A percentile compares a stretch with the other conserved stretches of the same genome.
These are phyloP conservation scores for Backusella westeae DNA, from an alignment of 192 early-diverging fungal species.

Conservation along the genomic window DNA sequence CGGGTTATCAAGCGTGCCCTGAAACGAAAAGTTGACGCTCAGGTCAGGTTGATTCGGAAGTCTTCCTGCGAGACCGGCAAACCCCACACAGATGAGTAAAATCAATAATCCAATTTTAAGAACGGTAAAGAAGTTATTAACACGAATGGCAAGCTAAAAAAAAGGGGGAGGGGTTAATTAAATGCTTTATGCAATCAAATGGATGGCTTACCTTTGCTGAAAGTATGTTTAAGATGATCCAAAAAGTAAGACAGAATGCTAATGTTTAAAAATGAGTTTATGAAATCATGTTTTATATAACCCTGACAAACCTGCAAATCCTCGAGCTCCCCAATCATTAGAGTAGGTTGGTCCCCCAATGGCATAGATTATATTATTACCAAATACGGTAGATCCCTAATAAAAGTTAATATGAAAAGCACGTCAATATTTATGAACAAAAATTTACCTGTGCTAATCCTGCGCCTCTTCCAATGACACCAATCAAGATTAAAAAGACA, in stretches of 20 bases:
- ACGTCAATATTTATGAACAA: neutral
- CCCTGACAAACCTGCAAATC: constrained; percentile 8
- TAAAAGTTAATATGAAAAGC: neutral
- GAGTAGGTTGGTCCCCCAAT: constrained; percentile 16
- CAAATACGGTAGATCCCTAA: constrained; percentile 12
- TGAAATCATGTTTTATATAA: too few species aligned
- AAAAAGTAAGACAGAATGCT: neutral
- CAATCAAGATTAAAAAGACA: constrained; percentile 15
- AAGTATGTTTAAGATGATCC: neutral
- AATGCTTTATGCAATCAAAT: neutral
- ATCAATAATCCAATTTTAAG: neutral
- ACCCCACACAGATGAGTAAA: neutral
- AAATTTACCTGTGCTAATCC: neutral
- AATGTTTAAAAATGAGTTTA: neutral
- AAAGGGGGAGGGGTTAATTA: neutral
- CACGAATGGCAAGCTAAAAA: neutral
- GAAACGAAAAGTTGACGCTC: neutral
- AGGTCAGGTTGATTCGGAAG: neutral
- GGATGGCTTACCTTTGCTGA: neutral
- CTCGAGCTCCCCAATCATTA: constrained; percentile 18
- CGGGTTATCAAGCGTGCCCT: neutral
- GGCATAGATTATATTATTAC: constrained; percentile 19
- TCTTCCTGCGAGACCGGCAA: neutral
- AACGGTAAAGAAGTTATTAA: neutral
- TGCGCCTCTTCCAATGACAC: constrained; percentile 10